Percentiles rank a stretch among this genome's conserved stretches.
phyloP scores from a whole-genome alignment of 495 filamentous ascomycete genomes.

The Penicillium nucicola region DNA sequence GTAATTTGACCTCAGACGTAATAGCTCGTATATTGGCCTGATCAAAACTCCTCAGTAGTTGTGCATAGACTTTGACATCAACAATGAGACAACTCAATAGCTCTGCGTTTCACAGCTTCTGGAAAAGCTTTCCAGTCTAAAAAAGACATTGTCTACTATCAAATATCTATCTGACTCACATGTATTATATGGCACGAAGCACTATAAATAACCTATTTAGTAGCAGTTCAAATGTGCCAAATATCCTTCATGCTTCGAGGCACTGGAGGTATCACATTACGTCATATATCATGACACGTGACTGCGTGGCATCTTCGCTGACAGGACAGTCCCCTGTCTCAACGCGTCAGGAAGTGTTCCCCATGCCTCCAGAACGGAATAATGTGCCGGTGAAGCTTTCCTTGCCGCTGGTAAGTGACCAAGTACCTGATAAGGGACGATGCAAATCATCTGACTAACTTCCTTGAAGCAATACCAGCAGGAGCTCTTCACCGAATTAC shows the following conservation, averaged over 20 bases:
- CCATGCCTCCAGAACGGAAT: slow-evolving; percentile 56
- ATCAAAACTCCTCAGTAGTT: no score
- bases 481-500: slow-evolving; percentile 86
- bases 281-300: slow-evolving; percentile 42
- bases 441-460: slow-evolving; percentile 10
- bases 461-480: slow-evolving; percentile 70
- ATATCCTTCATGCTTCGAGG: not conserved
- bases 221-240: not conserved
- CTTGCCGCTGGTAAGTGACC: slow-evolving; percentile 69
- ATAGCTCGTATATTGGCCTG: no score
- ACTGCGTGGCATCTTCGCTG: slow-evolving; percentile 17
- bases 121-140: no score
- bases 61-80: no score
- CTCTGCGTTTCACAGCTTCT: no score
- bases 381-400: slow-evolving; percentile 84
- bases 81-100: no score
- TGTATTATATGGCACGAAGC: no score
- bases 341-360: slow-evolving; percentile 34
- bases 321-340: not conserved
- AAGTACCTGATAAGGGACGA: slow-evolving; percentile 12
- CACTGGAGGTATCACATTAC: slow-evolving; percentile 17
- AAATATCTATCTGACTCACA: no score
- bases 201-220: no score
- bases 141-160: no score
- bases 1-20: no score